Evolutionary conservation across 371 early-diverging fungal species (phyloP), one percentile per base, ranked within the genome.

Genomic region (Globomyces sp.): DNA sequence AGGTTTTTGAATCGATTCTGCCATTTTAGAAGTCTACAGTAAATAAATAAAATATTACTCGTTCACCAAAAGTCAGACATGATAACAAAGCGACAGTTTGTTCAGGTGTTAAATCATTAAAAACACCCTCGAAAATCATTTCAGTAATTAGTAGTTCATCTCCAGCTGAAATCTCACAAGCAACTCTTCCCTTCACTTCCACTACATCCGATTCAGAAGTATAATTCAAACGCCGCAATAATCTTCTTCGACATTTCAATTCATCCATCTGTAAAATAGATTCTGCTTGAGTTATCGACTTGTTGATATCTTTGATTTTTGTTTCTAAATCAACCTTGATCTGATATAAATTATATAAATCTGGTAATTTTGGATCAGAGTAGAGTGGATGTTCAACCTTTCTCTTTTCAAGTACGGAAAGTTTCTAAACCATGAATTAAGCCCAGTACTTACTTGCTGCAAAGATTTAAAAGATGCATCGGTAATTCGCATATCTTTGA

Each of bases 91-190:
- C 91, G 0, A 92, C 95, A 0, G 89, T 86, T 69, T 96, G 95
- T 71, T 93, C 94, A 1, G 90, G 89, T 0, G 90, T 84, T 65
- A 99, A 80, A 63, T 96, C 95, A 55, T 90, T 93, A 77, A 99
- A 99, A 0, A 93, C 92, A 67, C 98, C 96, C 76, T 97, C 93
- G 81, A 99, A 96, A 43, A 99, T 91, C 91, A 99, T 89, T 84
- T 99, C 99, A 0, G 99, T 99, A 64, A 99, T 79, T 59, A 99
- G 67, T 45, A 99, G 79, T 77, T 98, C 99, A 77, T 99, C 99
- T 11, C 98, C 99, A 2, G 94, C 86, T 40, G 92, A 92, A 66
- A 99, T 96, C 81, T 99, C 99, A 73, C 99, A 99, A 1, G 99
- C 99, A 5, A 99, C 98, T 67, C 98, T 92, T 43, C 99, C 99